Percentiles rank a stretch among this genome's conserved stretches.
These are phyloP conservation scores for Annulohypoxylon bovei DNA, from an alignment of 495 filamentous ascomycete species.

Conservation along the genomic window DNA sequence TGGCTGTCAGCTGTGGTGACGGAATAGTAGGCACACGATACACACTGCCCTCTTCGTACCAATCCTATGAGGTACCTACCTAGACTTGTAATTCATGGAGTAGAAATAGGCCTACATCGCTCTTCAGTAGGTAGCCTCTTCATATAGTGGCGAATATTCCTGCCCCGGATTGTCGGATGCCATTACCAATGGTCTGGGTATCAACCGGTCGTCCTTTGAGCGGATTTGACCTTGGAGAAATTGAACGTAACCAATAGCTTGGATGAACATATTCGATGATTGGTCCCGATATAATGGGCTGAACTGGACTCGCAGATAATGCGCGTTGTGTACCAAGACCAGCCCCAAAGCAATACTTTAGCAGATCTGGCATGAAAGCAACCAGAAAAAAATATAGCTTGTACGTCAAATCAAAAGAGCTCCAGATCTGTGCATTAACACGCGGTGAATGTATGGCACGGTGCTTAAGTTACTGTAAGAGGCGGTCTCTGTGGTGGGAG, in stretches of 20 bases:
- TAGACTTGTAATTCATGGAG: constrained; percentile 8
- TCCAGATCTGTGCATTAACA: constrained; percentile 5
- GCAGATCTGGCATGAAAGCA: constrained; percentile 28
- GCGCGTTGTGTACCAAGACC: constrained; percentile 29
- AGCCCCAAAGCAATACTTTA: constrained; percentile 17
- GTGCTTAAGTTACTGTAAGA: constrained; percentile 3
- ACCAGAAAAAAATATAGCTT: background rate
- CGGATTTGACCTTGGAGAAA: constrained; percentile 17
- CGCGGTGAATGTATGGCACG: background rate
- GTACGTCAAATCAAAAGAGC: constrained; percentile 6
- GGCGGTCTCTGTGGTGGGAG: background rate
- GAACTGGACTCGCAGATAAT: constrained; percentile 27
- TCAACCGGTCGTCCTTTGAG: background rate
- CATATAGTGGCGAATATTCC: constrained; percentile 1
- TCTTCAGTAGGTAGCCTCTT: background rate
- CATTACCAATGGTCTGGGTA: constrained; percentile 5
- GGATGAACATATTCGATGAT: constrained; percentile 12
- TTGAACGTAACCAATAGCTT: constrained; percentile 25
- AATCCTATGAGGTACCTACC: background rate
- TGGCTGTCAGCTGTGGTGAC: constrained; percentile 15
- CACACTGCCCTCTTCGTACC: background rate
- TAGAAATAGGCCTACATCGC: background rate
- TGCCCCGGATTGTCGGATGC: background rate
- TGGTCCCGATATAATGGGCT: constrained; percentile 36
- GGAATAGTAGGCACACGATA: background rate